A percentile compares a stretch with the other conserved stretches of the same genome.
Evolutionary conservation across 805 yeast genomes (phyloP).

Genomic region (Ogataea wickerhamii): DNA sequence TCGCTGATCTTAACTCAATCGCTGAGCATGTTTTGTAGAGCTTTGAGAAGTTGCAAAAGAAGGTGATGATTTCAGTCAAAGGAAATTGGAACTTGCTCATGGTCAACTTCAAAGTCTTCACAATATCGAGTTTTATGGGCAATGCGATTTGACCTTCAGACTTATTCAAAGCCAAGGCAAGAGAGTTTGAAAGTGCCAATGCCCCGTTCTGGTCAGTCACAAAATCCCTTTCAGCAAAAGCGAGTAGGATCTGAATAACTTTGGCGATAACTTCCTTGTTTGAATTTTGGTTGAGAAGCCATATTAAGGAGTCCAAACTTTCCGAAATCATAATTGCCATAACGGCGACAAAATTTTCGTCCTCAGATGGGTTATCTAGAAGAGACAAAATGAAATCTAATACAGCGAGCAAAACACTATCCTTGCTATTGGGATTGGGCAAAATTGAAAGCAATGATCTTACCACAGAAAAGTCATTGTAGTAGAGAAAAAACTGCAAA

Average conservation of each 20-base stretch:
- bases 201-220: constrained; percentile 54
- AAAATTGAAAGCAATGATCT: constrained; percentile 54
- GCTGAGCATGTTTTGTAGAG: constrained; percentile 60
- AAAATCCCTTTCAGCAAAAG: constrained; percentile 55
- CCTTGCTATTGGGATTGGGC: constrained; percentile 57
- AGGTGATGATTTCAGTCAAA: constrained; percentile 43
- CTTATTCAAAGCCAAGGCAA: constrained; percentile 58
- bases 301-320: constrained; percentile 50
- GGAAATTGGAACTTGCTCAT: constrained; percentile 51
- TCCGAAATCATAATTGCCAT: constrained; percentile 57
- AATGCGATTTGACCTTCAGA: constrained; percentile 49
- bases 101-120: constrained; percentile 54
- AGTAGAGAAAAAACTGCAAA: constrained; percentile 48
- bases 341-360: constrained; percentile 43
- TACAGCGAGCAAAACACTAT: constrained; percentile 54
- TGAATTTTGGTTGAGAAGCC: constrained; percentile 39
- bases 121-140: constrained; percentile 51
- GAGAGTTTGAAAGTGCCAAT: constrained; percentile 49
- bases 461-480: constrained; percentile 54
- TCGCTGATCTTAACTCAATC: constrained; percentile 54
- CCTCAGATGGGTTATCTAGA: constrained; percentile 36
- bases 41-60: constrained; percentile 29
- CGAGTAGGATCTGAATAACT: constrained; percentile 48
- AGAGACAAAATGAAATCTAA: constrained; percentile 52
- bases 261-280: constrained; percentile 47